Evolutionary conservation across 768 basidiomycete species (phyloP).

Genomic region (Suillus paluster): DNA sequence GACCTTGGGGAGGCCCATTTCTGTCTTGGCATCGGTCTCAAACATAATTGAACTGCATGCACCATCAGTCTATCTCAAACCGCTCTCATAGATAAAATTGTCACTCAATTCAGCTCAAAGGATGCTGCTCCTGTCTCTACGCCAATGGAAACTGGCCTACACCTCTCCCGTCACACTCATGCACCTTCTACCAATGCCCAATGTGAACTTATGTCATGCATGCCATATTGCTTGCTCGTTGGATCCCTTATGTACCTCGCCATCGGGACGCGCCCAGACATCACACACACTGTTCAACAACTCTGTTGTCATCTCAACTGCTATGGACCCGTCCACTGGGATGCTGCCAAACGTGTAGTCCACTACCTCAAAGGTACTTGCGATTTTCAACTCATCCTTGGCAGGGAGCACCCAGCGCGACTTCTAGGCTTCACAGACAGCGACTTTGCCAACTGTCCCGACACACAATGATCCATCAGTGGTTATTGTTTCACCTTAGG

Average conservation of each 20-base stretch:
- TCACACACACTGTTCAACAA: constrained; percentile 30
- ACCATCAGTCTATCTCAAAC: constrained; percentile 24
- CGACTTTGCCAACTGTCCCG: constrained; percentile 23
- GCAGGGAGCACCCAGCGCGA: constrained; percentile 10
- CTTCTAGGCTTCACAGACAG: constrained; percentile 30
- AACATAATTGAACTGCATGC: constrained; percentile 12
- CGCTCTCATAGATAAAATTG: constrained; percentile 23
- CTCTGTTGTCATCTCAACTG: constrained; percentile 2
- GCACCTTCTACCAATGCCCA: no score
- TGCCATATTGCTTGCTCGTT: not conserved
- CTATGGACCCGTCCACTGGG: constrained; percentile 15
- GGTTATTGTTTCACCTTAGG: no score
- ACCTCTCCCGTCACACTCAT: not conserved
- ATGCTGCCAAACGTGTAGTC: constrained; percentile 18
- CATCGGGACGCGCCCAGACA: constrained; percentile 33
- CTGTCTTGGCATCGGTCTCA: constrained; percentile 25
- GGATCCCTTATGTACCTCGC: constrained; percentile 35
- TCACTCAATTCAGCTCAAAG: constrained; percentile 24
- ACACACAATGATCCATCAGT: no score
- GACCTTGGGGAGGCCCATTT: no score
- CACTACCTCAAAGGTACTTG: constrained; percentile 15
- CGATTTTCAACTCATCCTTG: constrained; percentile 1
- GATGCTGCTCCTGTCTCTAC: constrained; percentile 25
- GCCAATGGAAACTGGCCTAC: constrained; percentile 20
- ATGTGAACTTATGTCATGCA: not conserved